A percentile compares a stretch with the other conserved stretches of the same genome.
Evolutionary conservation across 75 land plant genomes (phyloP).

Genomic region (Pseudotsuga menziesii): DNA sequence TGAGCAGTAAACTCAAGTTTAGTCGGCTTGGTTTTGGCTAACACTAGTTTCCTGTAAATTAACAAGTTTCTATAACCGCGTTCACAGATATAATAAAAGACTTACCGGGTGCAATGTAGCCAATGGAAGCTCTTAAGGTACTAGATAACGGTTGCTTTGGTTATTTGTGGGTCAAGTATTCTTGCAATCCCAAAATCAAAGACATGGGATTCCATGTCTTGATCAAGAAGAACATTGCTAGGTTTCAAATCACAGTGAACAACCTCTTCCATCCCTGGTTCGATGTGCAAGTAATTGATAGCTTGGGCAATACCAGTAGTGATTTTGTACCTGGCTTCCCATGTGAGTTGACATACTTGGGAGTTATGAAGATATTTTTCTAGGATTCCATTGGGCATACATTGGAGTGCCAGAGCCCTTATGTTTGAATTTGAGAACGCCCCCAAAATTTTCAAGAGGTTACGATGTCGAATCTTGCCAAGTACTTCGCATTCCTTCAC

Average conservation of each 20-base stretch:
- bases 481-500: conserved; percentile 20
- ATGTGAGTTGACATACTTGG: neutral
- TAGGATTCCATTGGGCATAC: conserved; percentile 36
- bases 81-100: no score
- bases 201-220: conserved; percentile 7
- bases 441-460: conserved; percentile 36
- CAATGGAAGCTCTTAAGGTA: neutral
- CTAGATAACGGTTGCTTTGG: neutral
- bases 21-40: no score
- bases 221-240: conserved; percentile 12
- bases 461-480: conserved; percentile 35
- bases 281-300: conserved; percentile 1
- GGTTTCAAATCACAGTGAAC: conserved; percentile 20
- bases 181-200: conserved; percentile 19
- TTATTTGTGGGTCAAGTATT: neutral
- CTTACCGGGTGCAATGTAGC: neutral
- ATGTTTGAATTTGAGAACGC: conserved; percentile 29
- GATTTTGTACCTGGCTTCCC: neutral
- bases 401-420: conserved; percentile 34
- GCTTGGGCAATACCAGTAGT: neutral
- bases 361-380: conserved; percentile 10
- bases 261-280: neutral
- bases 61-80: no score
- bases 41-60: no score
- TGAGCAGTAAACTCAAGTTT: no score